Conservation (phyloP, 2,329 filamentous ascomycete genomes). For the Podosphaera xanthii region DNA sequence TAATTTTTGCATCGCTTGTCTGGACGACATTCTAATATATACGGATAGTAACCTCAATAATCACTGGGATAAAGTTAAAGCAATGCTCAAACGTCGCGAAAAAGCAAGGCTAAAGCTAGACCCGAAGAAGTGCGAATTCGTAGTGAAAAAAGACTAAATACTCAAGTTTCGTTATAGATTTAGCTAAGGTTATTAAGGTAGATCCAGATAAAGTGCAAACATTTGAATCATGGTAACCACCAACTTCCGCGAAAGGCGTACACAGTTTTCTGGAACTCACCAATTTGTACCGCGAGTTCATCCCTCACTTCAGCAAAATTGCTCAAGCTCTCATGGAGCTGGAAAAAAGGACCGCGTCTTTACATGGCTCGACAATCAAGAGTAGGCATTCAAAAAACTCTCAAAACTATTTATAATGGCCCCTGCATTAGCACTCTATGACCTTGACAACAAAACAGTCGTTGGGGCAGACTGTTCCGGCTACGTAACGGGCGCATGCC, state of each 20-base stretch:
- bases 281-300: too few species aligned
- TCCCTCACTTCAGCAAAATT: neutral
- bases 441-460: too few species aligned
- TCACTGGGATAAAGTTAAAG: neutral
- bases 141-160: neutral
- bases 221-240: neutral
- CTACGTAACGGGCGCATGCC: too few species aligned
- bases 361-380: too few species aligned
- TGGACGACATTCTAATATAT: neutral
- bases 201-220: neutral
- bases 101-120: too few species aligned
- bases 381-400: too few species aligned
- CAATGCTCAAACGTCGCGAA: too few species aligned
- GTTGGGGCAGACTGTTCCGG: too few species aligned
- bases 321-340: too few species aligned
- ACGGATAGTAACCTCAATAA: neutral
- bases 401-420: too few species aligned
- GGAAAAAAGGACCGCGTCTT: too few species aligned
- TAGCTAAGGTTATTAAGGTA: neutral
- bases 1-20: neutral
- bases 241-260: neutral
- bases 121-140: neutral
- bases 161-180: neutral
- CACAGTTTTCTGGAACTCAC: neutral
- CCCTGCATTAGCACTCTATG: too few species aligned